Base-by-base conservation (phyloP, 257 asterid genomes). In the Cruciata laevipes region DNA sequence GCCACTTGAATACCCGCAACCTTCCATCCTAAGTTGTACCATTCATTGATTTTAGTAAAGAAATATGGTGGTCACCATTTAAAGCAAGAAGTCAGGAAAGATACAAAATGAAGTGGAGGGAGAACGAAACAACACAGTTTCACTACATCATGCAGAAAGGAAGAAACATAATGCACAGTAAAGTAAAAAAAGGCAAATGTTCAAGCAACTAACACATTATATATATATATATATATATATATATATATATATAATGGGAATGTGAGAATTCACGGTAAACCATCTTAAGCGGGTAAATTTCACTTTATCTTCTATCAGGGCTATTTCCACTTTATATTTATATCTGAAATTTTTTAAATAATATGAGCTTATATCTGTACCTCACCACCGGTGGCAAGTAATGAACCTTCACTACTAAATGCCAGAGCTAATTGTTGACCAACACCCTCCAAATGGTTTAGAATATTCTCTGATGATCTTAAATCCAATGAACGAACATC, bases 351-450 rank as follows among this genome's bases (percentile, higher is more conserved):
- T 1, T 1, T 53, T n/a, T 5, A 11, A 55, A 53, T 53, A 21
- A 53, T 3, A 7, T 53, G 30, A 53, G 60, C 27, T 21, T 7
- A 17, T 7, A 51, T 42, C 58, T 61, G 78, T 88, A 93, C 99
- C 99, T 94, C 95, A 65, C 96, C 92, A 74, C 99, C 99, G 37
- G 79, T 82, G 53, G 99, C 99, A 66, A 94, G 95, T 77, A 90
- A 71, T 78, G 77, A 86, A 67, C 99, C 99, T 30, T 86, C 95
- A 42, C 61, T 68, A 77, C 77, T 83, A 63, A 94, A 94, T 30
- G 92, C 75, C 76, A 90, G 35, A n/a, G 97, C 84, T 76, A 94
- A 74, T 55, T 94, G 99, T 72, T 86, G 96, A 57, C 87, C 97
- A 72, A 94, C 86, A 75, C 82, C 97, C 82, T 90, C 81, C 86